Percentiles rank a stretch among this genome's conserved stretches.
These are phyloP conservation scores for Epicoccum nigrum DNA, from an alignment of 2,329 filamentous ascomycete species.

Conservation along the genomic window DNA sequence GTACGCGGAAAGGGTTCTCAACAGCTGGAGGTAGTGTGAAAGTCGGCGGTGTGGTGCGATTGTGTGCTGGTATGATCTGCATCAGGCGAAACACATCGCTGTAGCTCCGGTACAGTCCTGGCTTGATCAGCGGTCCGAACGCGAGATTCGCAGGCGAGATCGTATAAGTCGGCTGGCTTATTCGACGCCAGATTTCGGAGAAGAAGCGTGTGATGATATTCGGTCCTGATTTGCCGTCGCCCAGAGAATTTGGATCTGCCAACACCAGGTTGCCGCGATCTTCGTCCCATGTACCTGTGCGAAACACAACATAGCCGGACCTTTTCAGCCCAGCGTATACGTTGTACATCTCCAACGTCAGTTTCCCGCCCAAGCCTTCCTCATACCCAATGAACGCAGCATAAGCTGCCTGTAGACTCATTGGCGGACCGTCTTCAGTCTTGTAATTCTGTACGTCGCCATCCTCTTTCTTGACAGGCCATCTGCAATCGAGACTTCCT, in stretches of 20 bases:
- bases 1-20: constrained; percentile 69
- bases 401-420: constrained; percentile 92
- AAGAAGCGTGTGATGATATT: constrained; percentile 45
- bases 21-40: constrained; percentile 38
- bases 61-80: constrained; percentile 73
- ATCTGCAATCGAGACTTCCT: constrained; percentile 85
- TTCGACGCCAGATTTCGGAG: constrained; percentile 41
- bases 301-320: constrained; percentile 78
- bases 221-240: constrained; percentile 12
- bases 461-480: constrained; percentile 61
- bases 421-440: constrained; percentile 70
- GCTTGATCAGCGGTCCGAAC: constrained; percentile 58
- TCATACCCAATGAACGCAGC: constrained; percentile 78
- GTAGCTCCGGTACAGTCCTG: constrained; percentile 62
- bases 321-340: constrained; percentile 87
- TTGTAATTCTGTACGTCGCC: constrained; percentile 32
- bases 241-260: constrained; percentile 7
- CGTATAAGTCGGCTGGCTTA: constrained; percentile 29
- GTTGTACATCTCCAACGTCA: constrained; percentile 79
- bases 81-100: constrained; percentile 77
- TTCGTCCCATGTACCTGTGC: constrained; percentile 63
- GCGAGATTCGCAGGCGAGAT: constrained; percentile 31
- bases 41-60: constrained; percentile 56
- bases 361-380: constrained; percentile 54
- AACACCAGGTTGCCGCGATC: constrained; percentile 29